phyloP scores from a whole-genome alignment of 129 eudicot genomes.

The Escallonia herrerae region DNA sequence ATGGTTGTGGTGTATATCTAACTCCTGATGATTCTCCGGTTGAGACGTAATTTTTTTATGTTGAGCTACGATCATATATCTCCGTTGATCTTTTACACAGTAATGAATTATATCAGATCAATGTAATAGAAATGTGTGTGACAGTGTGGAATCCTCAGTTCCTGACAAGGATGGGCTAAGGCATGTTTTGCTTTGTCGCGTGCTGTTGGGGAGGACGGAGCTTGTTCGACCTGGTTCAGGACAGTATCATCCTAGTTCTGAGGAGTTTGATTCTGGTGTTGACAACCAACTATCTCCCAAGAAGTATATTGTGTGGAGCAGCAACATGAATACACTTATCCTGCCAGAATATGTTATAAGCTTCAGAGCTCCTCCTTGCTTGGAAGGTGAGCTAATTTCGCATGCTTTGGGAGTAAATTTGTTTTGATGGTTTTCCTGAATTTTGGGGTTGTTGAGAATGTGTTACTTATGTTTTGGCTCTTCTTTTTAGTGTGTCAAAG shows the following conservation, averaged over 20 bases:
- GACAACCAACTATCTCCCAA: slow-evolving; percentile 20
- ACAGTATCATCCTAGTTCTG: slow-evolving; percentile 56
- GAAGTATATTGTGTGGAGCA: slow-evolving; percentile 54
- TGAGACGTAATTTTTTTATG: slow-evolving; percentile 28
- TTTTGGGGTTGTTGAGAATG: background rate
- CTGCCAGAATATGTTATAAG: slow-evolving; percentile 61
- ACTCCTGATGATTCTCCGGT: slow-evolving; percentile 52
- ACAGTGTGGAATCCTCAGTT: slow-evolving; percentile 21
- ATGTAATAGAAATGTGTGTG: background rate
- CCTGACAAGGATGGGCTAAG: slow-evolving; percentile 54
- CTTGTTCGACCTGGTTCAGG: slow-evolving; percentile 40
- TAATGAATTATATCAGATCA: background rate
- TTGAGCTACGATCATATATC: background rate
- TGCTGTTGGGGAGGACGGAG: slow-evolving; percentile 60
- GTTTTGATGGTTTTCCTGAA: background rate
- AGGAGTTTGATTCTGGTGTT: slow-evolving; percentile 58
- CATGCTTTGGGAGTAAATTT: background rate
- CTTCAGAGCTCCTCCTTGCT: slow-evolving; percentile 28
- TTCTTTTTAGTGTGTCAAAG: slow-evolving; percentile 18
- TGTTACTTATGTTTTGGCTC: background rate
- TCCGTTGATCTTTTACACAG: background rate
- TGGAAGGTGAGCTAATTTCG: slow-evolving; percentile 24
- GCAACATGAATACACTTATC: slow-evolving; percentile 60
- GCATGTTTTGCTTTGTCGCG: slow-evolving; percentile 68
- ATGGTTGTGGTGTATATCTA: slow-evolving; percentile 42